phyloP scores from a whole-genome alignment of 106 monocot species.

The Ottelia alismoides region DNA sequence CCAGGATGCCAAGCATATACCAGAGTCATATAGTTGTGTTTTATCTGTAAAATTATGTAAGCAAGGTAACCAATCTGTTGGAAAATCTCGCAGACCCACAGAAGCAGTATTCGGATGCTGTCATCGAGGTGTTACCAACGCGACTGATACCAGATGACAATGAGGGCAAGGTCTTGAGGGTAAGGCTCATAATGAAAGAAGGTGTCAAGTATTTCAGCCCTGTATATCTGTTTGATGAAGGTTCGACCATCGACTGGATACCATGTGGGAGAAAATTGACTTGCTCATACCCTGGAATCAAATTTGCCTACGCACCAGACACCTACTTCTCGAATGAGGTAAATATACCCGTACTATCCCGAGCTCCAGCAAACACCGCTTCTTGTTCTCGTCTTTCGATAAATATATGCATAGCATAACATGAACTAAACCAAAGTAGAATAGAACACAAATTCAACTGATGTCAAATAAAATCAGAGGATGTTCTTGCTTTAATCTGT shows the following conservation, averaged over 20 bases:
- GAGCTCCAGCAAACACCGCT: too few relatives aligned
- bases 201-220: constrained; percentile 78
- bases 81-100: constrained; percentile 96
- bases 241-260: constrained; percentile 88
- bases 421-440: too few relatives aligned
- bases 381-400: too few relatives aligned
- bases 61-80: too few relatives aligned
- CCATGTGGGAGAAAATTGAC: constrained; percentile 92
- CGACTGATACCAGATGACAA: constrained; percentile 87
- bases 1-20: too few relatives aligned
- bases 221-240: constrained; percentile 93
- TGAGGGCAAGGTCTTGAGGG: constrained; percentile 84
- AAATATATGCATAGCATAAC: too few relatives aligned
- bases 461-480: too few relatives aligned
- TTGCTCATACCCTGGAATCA: constrained; percentile 96
- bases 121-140: constrained; percentile 90
- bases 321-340: constrained; percentile 68
- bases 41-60: too few relatives aligned
- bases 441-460: too few relatives aligned
- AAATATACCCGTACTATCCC: too few relatives aligned
- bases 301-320: constrained; percentile 80
- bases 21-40: too few relatives aligned
- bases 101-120: constrained; percentile 91
- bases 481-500: too few relatives aligned
- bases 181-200: constrained; percentile 77